phyloP scores from a whole-genome alignment of 2,329 filamentous ascomycete genomes.

The Aspergillus versicolor region DNA sequence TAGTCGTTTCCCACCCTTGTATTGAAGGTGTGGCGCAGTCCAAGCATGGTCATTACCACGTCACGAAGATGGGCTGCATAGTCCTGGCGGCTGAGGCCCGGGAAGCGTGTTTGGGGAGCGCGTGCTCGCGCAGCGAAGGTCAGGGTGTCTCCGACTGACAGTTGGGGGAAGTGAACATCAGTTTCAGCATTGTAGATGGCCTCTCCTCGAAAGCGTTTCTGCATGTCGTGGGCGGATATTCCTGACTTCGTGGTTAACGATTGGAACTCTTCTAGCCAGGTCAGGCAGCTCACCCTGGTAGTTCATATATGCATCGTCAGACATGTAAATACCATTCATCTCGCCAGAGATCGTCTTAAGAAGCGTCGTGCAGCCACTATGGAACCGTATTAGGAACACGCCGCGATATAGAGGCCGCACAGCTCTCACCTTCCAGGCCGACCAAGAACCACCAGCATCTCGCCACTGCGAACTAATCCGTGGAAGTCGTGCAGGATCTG shows the following conservation, averaged over 20 bases:
- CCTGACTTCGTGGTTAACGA: conserved; percentile 17
- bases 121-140: conserved; percentile 74
- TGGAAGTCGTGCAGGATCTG: conserved; percentile 65
- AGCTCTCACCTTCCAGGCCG: conserved; percentile 39
- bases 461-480: conserved; percentile 58
- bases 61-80: conserved; percentile 45
- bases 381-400: too few species aligned
- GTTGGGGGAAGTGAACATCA: conserved; percentile 76
- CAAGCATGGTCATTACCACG: conserved; percentile 46
- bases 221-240: conserved; percentile 42
- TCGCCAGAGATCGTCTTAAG: conserved; percentile 83
- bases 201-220: conserved; percentile 75
- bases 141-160: conserved; percentile 76
- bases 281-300: conserved; percentile 58
- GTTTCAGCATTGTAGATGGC: conserved; percentile 84
- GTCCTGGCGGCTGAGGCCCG: conserved; percentile 43
- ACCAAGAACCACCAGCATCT: conserved; percentile 59
- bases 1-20: conserved; percentile 55
- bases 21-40: conserved; percentile 51
- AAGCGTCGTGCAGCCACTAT: conserved; percentile 70
- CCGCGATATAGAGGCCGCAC: conserved; percentile 8
- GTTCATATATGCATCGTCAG: conserved; percentile 71
- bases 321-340: conserved; percentile 74
- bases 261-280: neutral
- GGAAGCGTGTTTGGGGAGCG: conserved; percentile 44